These are phyloP conservation scores for Nigrograna mackinnonii DNA, from an alignment of 2,329 filamentous ascomycete genomes.

Conservation along the genomic window DNA sequence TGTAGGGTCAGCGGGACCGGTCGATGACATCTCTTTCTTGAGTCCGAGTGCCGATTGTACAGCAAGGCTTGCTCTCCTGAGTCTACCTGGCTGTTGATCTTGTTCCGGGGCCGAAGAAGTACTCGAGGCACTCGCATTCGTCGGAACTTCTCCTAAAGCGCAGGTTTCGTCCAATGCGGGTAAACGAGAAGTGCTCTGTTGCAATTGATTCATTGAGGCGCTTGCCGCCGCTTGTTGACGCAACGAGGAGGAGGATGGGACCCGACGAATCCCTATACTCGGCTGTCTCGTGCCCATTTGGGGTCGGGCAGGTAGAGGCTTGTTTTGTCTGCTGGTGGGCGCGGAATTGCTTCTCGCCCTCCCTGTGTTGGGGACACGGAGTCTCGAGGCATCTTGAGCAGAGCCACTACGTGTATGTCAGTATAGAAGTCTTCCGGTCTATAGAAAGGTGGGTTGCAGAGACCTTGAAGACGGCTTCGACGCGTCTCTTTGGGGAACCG, in stretches of 20 bases:
- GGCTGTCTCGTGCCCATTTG: constrained; percentile 28
- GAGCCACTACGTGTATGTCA: constrained; percentile 22
- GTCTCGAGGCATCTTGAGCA: constrained; percentile 8
- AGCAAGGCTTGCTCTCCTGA: constrained; percentile 32
- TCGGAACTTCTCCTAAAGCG: constrained; percentile 22
- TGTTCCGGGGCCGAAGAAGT: too few relatives aligned
- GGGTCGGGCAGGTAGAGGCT: constrained; percentile 23
- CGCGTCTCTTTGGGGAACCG: constrained; percentile 27
- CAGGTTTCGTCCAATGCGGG: constrained; percentile 31
- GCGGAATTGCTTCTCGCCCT: constrained; percentile 25
- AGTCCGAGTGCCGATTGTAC: constrained; percentile 30
- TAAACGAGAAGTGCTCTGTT: constrained; percentile 20
- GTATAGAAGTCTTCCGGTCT: too few relatives aligned
- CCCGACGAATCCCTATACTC: constrained; percentile 39
- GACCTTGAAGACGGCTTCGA: too few relatives aligned
- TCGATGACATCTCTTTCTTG: constrained; percentile 24
- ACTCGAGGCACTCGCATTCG: constrained; percentile 17
- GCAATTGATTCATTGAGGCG: constrained; percentile 16
- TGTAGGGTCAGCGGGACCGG: constrained; percentile 14
- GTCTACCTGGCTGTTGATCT: constrained; percentile 16
- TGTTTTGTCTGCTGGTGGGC: constrained; percentile 18
- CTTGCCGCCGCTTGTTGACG: constrained; percentile 24
- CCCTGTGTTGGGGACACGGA: constrained; percentile 16
- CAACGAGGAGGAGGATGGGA: constrained; percentile 28
- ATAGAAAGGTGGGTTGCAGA: background rate